These are phyloP conservation scores for Aspergillus indologenus DNA, from an alignment of 495 filamentous ascomycete species.

Conservation along the genomic window DNA sequence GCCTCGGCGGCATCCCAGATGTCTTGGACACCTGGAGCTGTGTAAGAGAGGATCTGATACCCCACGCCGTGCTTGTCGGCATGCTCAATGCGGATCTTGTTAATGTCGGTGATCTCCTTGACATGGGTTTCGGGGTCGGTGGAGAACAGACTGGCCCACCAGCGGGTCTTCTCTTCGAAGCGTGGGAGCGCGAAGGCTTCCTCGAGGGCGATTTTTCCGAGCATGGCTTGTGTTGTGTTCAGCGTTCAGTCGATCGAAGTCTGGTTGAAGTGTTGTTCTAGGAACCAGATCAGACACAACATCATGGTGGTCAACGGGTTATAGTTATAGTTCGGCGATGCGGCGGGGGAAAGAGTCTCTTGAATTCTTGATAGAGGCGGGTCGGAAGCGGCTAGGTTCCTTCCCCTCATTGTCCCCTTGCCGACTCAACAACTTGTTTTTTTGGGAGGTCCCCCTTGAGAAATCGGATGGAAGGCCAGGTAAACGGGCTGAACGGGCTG, in stretches of 20 bases:
- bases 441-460: too few species aligned
- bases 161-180: slow-evolving; percentile 45
- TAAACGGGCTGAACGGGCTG: too few species aligned
- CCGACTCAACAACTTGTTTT: background rate
- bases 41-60: slow-evolving; percentile 57
- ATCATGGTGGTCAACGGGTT: too few species aligned
- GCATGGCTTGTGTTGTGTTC: slow-evolving; percentile 32
- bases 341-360: background rate
- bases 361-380: background rate
- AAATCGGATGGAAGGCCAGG: too few species aligned
- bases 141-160: slow-evolving; percentile 47
- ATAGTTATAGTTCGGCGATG: background rate
- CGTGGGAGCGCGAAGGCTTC: slow-evolving; percentile 50
- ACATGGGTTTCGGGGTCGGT: slow-evolving; percentile 42
- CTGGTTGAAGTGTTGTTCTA: too few species aligned
- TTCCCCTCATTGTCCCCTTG: background rate
- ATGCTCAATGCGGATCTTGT: slow-evolving; percentile 45
- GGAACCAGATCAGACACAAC: too few species aligned
- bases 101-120: slow-evolving; percentile 49
- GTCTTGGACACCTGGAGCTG: slow-evolving; percentile 57
- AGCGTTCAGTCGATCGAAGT: too few species aligned
- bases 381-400: slow-evolving; percentile 6
- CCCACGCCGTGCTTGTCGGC: slow-evolving; percentile 60
- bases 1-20: slow-evolving; percentile 47
- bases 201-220: slow-evolving; percentile 51